These are phyloP conservation scores for Citrullus amarus DNA, from an alignment of 306 rosid genomes.

Conservation along the genomic window DNA sequence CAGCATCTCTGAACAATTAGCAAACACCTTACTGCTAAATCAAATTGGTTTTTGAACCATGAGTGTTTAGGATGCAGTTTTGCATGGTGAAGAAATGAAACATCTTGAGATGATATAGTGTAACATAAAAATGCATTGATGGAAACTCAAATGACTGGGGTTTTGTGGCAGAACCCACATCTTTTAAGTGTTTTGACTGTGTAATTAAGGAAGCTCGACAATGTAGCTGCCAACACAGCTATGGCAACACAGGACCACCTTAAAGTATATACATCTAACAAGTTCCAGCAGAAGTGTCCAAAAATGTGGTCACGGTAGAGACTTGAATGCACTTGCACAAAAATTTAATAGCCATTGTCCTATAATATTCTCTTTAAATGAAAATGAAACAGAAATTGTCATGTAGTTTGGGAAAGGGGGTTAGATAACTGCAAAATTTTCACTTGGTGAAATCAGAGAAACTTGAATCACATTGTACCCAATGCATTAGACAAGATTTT, in stretches of 20 bases:
- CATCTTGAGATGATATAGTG: neutral
- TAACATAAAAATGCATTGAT: neutral
- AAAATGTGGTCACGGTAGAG: neutral
- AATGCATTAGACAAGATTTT: neutral
- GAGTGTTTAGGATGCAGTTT: neutral
- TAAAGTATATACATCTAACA: neutral
- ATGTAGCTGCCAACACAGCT: neutral
- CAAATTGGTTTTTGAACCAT: neutral
- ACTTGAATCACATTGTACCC: neutral
- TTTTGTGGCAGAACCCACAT: neutral
- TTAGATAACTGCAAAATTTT: neutral
- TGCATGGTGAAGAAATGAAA: neutral
- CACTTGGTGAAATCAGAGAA: constrained; percentile 3
- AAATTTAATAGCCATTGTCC: neutral
- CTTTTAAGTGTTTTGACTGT: neutral
- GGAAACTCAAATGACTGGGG: neutral
- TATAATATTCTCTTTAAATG: neutral
- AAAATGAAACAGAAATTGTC: neutral
- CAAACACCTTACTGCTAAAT: neutral
- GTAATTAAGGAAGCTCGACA: neutral
- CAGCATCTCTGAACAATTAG: neutral
- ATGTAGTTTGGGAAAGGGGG: neutral
- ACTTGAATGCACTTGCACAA: neutral
- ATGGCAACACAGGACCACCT: neutral
- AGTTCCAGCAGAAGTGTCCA: neutral